A percentile compares a stretch with the other conserved stretches of the same genome.
Conservation (phyloP, 768 basidiomycete species). For the Dacryopinax primogenitus region DNA sequence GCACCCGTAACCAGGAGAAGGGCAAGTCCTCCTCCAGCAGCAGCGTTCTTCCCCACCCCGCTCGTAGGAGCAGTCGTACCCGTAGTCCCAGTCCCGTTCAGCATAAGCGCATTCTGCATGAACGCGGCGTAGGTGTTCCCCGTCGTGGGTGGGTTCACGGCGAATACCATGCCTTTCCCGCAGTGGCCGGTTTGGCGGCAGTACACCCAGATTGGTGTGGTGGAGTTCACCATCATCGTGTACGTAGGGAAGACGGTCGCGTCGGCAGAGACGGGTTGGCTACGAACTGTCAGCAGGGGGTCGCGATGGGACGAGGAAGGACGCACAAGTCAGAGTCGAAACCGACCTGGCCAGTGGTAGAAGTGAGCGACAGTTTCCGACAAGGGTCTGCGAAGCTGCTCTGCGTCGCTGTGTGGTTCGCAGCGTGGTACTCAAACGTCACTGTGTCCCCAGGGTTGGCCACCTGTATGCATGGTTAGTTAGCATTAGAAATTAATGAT, state of each 20-base stretch:
- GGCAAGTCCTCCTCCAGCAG: not conserved
- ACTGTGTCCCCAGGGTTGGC: conserved; percentile 44
- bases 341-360: conserved; percentile 39
- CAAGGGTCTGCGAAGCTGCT: conserved; percentile 52
- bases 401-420: conserved; percentile 48
- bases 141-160: conserved; percentile 38
- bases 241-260: not conserved
- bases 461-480: conserved; percentile 18
- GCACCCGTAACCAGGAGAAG: not conserved
- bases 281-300: not conserved
- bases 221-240: not conserved
- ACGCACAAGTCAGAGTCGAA: conserved; percentile 48
- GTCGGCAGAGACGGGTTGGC: conserved; percentile 1
- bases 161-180: conserved; percentile 29
- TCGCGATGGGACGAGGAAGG: not conserved
- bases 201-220: conserved; percentile 26
- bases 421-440: conserved; percentile 44
- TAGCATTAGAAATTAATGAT: conserved; percentile 24
- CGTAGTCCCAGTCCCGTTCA: not conserved
- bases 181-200: conserved; percentile 21
- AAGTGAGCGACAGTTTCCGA: conserved; percentile 37
- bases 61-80: not conserved
- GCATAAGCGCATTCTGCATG: not conserved
- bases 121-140: conserved; percentile 14
- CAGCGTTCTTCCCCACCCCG: not conserved